Conservation (phyloP, 768 basidiomycete species). For the Tremella mesenterica region DNA sequence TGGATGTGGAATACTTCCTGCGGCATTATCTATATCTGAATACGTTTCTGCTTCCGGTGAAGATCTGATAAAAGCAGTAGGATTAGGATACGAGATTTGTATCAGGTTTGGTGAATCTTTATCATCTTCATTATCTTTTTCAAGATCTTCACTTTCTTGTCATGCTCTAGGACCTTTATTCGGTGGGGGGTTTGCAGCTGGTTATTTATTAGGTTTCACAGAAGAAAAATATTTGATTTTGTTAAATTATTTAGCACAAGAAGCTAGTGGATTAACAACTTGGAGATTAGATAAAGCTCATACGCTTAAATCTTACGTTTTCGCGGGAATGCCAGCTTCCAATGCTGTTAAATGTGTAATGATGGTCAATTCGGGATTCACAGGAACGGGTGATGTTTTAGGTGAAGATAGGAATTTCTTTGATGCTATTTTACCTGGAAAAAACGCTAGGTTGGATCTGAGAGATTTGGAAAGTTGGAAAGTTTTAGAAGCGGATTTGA, state of each 20-base stretch:
- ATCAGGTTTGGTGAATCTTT: neutral
- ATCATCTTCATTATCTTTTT: neutral
- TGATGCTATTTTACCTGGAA: neutral
- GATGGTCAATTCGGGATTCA: neutral
- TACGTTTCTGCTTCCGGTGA: neutral
- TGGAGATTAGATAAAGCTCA: neutral
- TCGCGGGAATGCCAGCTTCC: neutral
- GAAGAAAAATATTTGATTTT: neutral
- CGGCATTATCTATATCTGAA: neutral
- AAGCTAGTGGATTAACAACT: neutral
- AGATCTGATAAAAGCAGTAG: neutral
- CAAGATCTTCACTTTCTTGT: neutral
- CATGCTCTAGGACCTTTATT: neutral
- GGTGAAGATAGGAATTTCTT: neutral
- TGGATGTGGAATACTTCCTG: neutral
- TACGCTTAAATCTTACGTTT: neutral
- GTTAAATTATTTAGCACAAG: neutral
- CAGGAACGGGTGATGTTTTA: neutral
- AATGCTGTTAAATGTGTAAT: neutral
- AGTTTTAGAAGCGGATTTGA: neutral
- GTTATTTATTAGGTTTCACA: neutral
- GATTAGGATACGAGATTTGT: neutral
- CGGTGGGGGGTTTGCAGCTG: neutral
- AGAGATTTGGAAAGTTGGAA: neutral
- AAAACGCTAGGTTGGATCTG: neutral